Evolutionary conservation across 768 basidiomycete species (phyloP), one percentile per base, ranked within the genome.

Genomic region (Leccinum rimulosum): DNA sequence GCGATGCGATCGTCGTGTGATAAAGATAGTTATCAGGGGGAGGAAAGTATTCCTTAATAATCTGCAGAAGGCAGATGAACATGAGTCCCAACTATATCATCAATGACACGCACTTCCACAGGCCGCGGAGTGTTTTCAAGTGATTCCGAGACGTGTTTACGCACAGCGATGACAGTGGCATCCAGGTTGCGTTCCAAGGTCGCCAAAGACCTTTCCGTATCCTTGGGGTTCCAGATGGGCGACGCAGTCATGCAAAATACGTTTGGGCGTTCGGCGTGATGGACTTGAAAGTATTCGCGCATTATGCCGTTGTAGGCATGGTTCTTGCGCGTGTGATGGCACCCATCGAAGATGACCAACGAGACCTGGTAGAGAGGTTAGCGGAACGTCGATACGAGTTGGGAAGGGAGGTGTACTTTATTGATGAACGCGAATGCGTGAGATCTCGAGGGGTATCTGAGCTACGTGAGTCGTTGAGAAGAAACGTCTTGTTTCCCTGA

Each of bases 221-320:
- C 82, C 61, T 83, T 87, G 12, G 84, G 80, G 61, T 91, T 89
- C 88, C 89, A 93, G 25, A 93, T 85, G 0, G 93, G 93, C 17
- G 91, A 93, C 0, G 94, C 94, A 0, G 94, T 95, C 86, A 96
- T 89, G 3, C 94, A 94, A 60, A 95, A 91, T 17, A 96, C 79
- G 68, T 90, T 93, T 9, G 91, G 90, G n/a, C 88, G 78, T 19
- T 75, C 66, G 1, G 66, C 52, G 27, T 43, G 66, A 43, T 74
- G 78, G 47, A 70, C 76, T 55, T 77, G 77, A 61, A 80, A 84
- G 68, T 85, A 83, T 50, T 84, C 78, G n/a, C 76, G 75, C 82
- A 86, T 82, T 57, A 86, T 81, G 22, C 77, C 77, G 54, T 83
- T 83, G 58, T 83, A 83, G 1, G 84, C 80, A 56, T 85, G 80